Percentiles rank a stretch among this genome's conserved stretches.
Evolutionary conservation across 257 asterid species (phyloP).

Genomic region (Cordia subcordata): DNA sequence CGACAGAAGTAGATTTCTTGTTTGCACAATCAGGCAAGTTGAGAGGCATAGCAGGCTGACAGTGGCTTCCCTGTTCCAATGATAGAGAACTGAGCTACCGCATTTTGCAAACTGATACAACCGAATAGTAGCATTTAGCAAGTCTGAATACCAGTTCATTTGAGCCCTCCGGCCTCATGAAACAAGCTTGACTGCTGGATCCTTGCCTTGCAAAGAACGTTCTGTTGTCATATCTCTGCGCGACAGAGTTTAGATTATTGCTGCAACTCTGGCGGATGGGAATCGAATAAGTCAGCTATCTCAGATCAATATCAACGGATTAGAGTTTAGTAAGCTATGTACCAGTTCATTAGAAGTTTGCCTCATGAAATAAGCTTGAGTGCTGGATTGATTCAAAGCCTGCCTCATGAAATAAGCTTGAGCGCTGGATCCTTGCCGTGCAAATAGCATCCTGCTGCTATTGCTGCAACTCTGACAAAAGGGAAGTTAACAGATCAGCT

Average conservation of each 20-base stretch:
- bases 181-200: constrained; percentile 51
- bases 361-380: neutral
- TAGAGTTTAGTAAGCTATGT: neutral
- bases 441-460: neutral
- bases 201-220: constrained; percentile 66
- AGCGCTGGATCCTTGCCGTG: constrained; percentile 1
- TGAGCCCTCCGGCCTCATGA: constrained; percentile 70
- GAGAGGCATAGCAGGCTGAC: constrained; percentile 25
- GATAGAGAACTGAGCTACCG: constrained; percentile 8
- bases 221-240: constrained; percentile 61
- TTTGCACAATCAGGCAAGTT: constrained; percentile 28
- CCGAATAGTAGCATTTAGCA: neutral
- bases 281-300: constrained; percentile 11
- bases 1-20: constrained; percentile 19
- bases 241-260: constrained; percentile 42
- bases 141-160: constrained; percentile 32
- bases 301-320: neutral
- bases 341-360: neutral
- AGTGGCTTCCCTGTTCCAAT: constrained; percentile 35
- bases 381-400: too few relatives aligned
- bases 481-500: neutral
- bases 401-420: too few relatives aligned
- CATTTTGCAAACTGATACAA: neutral
- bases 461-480: neutral
- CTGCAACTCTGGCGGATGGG: constrained; percentile 49